Evolutionary conservation across 176 grass and related monocot species (phyloP), one percentile per base, ranked within the genome.

Genomic region (Aegilops longissima): DNA sequence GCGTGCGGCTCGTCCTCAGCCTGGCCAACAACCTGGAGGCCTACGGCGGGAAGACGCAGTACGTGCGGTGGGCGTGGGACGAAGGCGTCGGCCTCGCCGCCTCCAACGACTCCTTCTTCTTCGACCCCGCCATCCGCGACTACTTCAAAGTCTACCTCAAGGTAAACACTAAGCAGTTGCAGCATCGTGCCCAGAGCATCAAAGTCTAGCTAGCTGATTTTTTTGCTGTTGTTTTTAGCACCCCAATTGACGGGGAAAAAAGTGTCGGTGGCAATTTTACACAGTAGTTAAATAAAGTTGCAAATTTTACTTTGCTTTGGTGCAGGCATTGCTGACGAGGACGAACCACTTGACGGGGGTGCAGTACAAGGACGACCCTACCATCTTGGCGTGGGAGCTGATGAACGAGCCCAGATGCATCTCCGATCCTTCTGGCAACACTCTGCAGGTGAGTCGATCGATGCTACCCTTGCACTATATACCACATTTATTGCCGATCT

Each of bases 81-180:
- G 94, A 99, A 80, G 97, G 97, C 51, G 82, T 99, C 80, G 80
- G 94, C 68, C 23, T 85, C 89, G 89, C 94, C 74, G 58, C 97
- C 80, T 99, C 97, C 49, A 99, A 96, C 79, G 97, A 99, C 35
- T 96, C 97, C 12, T 99, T 97, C 90, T 99, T 99, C 87, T 99
- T 81, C 70, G 94, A 99, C 54, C 92, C 94, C 3, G 83, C 94
- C 77, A 99, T 99, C 70, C 92, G 91, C 39, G 87, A 88, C 65
- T 97, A 99, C 83, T 99, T 96, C 92, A 99, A 99, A 66, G 88
- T 87, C 74, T 99, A 97, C 84, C n/a, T 99, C 66, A 96, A 96
- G 94, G 96, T 76, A 30, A 76, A 49, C 17, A 42, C 42, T 44
- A 3, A 12, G 0, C 31, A 27, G 73, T 80, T 45, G 75, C 45